Evolutionary conservation across 352 stramenopile genomes (phyloP), one percentile per base, ranked within the genome.

Genomic region (Globisporangium echinulatum): DNA sequence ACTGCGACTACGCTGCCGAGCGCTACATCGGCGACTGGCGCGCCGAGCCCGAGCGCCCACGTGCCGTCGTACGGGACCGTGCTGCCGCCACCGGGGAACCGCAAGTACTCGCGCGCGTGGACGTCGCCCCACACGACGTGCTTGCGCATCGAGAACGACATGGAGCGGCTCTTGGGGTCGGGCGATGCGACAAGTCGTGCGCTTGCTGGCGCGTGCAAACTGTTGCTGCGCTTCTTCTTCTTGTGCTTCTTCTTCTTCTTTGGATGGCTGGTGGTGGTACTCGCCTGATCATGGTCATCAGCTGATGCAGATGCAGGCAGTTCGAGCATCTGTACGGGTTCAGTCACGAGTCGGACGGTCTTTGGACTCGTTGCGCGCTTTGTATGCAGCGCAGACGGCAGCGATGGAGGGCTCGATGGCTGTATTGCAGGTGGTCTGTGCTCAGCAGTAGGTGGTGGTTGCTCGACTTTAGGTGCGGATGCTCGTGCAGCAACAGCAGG

Each of bases 11-110:
- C 85, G 56, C 66, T 88, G 36, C 85, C 85, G 3, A 93, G 69
- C 50, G 85, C 56, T 0, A 94, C 66, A 49, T 94, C 83, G 3
- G 69, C 72, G 1, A 91, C 56, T n/a, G 64, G 67, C 4, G 68
- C 69, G 33, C 85, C 85, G 3, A 94, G 75, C 2, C 85, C 85
- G 7, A 94, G 58, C 0, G 85, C 83, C 83, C 83, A 94, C 47
- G 83, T 90, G 40, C 85, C 85, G 57, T 92, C 79, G 62, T 92
- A 90, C 0, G 85, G 85, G 10, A 94, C 80, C 15, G 79, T 75
- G 17, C 81, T 62, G 51, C 85, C 85, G 13, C 85, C 85, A 14
- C 85, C 85, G 3, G 83, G 83, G 72, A 91, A 92, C 14, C 85
- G 81, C 37, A 71, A 71, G 68, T 90, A 94, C 67, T 94, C 85